Conservation (phyloP, 805 yeast genomes). For the Starmera amethionina region DNA sequence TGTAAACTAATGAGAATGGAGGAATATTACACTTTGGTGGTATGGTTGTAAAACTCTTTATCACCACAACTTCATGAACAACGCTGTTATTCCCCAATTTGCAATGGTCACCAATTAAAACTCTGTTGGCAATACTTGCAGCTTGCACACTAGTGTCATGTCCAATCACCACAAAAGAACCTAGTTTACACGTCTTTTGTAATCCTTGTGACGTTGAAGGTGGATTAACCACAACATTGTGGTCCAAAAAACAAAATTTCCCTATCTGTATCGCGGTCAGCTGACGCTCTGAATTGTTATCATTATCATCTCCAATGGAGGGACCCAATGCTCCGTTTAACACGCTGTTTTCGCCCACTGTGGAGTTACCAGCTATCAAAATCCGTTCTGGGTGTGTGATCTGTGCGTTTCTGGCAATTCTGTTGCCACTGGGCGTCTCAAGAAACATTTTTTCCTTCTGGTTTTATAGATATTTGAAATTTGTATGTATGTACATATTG, state of each 20-base stretch:
- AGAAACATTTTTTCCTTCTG: slow-evolving; percentile 5
- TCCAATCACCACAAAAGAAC: slow-evolving; percentile 38
- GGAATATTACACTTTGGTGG: slow-evolving; percentile 39
- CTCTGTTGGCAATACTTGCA: slow-evolving; percentile 38
- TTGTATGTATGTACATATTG: neutral
- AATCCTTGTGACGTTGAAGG: slow-evolving; percentile 7
- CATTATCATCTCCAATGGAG: neutral
- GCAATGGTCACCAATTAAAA: slow-evolving; percentile 34
- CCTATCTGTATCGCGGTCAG: slow-evolving; percentile 29
- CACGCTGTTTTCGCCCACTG: slow-evolving; percentile 22
- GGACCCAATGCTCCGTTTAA: slow-evolving; percentile 24
- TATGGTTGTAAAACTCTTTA: slow-evolving; percentile 30
- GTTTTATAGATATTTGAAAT: too few relatives aligned
- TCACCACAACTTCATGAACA: slow-evolving; percentile 42
- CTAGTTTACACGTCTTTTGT: slow-evolving; percentile 26
- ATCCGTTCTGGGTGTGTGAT: slow-evolving; percentile 34
- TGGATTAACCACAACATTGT: slow-evolving; percentile 22
- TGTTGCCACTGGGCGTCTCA: slow-evolving; percentile 42
- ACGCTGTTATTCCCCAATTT: slow-evolving; percentile 25
- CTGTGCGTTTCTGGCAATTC: slow-evolving; percentile 34
- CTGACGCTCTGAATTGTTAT: too few relatives aligned
- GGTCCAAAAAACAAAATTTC: slow-evolving; percentile 31
- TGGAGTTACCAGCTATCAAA: slow-evolving; percentile 35
- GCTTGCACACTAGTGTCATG: slow-evolving; percentile 22
- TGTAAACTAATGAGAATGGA: slow-evolving; percentile 35